Base-by-base conservation (phyloP, 768 basidiomycete species). In the Lactarius hengduanensis region DNA sequence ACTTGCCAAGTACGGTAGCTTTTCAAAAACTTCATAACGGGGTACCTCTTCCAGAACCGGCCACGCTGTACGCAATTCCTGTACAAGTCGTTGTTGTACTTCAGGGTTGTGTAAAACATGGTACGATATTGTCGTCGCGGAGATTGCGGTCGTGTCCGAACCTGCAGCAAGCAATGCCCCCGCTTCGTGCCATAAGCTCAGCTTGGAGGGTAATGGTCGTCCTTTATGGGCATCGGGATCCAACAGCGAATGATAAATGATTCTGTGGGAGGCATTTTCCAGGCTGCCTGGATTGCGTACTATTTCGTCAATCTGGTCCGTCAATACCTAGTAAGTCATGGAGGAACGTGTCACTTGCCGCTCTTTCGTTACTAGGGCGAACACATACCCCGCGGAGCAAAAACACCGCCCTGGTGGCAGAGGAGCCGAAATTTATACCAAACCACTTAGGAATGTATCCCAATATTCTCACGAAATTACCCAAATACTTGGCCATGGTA, bases 131-230 rank as follows among this genome's bases (percentile, higher is more conserved):
- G 47, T 26, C 47, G 47, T 26, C 13, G 47, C 22, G 11, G 22
- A 3, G 4, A 50, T n/a, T 11, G 47, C 47, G 22, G 10, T 50
- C 13, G 47, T 50, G 6, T 56, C 55, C 2, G 55, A 56, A 34
- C 55, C 55, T 34, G 55, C 55, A 13, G 9, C 55, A 8, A 56
- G 28, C n/a, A 56, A 34, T 26, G 47, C 47, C 1, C 47, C n/a
- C 4, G 47, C 47, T 50, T 50, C 55, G 30, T 56, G 55, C 55
- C 55, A 56, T 34, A 56, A 56, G 55, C 30, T 56, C 16, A 18
- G 55, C 30, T 34, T 28, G 16, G 30, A 32, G 30, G 55, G 55
- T 28, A 56, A 20, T 50, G 47, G 47, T 50, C 45, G 20, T 22
- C 47, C 47, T 50, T 50, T 50, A 50, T 50, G 1, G 22, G 47